Evolutionary conservation across 2,329 filamentous ascomycete species (phyloP).

Genomic region (Lachnellula occidentalis): DNA sequence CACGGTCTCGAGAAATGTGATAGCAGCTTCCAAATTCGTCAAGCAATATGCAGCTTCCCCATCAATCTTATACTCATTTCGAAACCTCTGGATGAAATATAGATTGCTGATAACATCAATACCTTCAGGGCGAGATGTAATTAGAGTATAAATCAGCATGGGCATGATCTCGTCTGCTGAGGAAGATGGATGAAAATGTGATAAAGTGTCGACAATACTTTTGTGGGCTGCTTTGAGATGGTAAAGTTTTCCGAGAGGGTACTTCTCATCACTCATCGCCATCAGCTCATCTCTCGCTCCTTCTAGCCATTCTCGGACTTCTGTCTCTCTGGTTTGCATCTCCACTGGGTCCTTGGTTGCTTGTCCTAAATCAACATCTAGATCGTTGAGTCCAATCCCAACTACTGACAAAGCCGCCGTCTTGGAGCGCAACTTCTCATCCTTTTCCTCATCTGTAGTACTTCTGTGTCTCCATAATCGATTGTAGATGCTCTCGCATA

Average conservation of each 20-base stretch:
- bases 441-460: slow-evolving; percentile 89
- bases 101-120: slow-evolving; percentile 90
- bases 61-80: slow-evolving; percentile 78
- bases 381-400: slow-evolving; percentile 79
- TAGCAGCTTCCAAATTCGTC: slow-evolving; percentile 90
- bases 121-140: slow-evolving; percentile 79
- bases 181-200: slow-evolving; percentile 66
- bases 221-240: slow-evolving; percentile 86
- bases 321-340: slow-evolving; percentile 53
- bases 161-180: slow-evolving; percentile 97
- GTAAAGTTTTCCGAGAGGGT: slow-evolving; percentile 85
- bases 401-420: slow-evolving; percentile 88
- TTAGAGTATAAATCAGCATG: slow-evolving; percentile 91
- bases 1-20: slow-evolving; percentile 91
- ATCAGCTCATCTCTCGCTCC: slow-evolving; percentile 66
- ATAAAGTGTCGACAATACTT: slow-evolving; percentile 82
- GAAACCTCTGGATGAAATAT: slow-evolving; percentile 90
- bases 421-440: slow-evolving; percentile 90
- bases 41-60: slow-evolving; percentile 95
- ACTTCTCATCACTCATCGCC: slow-evolving; percentile 80
- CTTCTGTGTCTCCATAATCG: slow-evolving; percentile 87
- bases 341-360: slow-evolving; percentile 51
- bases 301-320: slow-evolving; percentile 68
- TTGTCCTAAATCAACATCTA: slow-evolving; percentile 69
- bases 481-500: slow-evolving; percentile 80